phyloP scores from a whole-genome alignment of 306 rosid genomes.

The Trifolium dubium region DNA sequence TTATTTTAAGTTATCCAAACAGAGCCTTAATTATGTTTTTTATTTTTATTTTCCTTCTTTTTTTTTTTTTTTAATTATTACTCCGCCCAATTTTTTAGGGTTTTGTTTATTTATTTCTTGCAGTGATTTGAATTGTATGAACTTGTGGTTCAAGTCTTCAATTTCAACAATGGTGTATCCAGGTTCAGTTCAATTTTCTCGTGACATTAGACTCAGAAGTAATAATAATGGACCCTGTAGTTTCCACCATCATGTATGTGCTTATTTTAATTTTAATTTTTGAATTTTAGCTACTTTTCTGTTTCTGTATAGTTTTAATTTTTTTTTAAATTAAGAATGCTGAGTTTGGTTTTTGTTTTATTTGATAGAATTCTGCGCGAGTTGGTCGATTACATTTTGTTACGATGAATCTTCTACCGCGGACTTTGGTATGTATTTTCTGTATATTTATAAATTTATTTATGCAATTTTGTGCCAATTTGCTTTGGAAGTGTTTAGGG shows the following conservation, averaged over 20 bases:
- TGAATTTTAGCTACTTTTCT: background rate
- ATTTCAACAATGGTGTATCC: conserved; percentile 61
- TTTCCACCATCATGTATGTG: conserved; percentile 58
- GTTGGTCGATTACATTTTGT: conserved; percentile 62
- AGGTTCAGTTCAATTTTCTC: conserved; percentile 63
- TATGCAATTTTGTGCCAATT: background rate
- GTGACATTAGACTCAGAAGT: conserved; percentile 49
- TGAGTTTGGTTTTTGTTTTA: conserved; percentile 36
- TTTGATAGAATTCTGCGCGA: conserved; percentile 56
- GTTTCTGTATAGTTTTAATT: background rate
- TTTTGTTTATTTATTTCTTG: conserved; percentile 19
- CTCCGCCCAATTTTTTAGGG: conserved; percentile 45
- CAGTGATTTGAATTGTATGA: conserved; percentile 41
- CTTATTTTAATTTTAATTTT: conserved; percentile 22
- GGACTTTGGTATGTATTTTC: conserved; percentile 67
- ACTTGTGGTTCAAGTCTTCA: conserved; percentile 37
- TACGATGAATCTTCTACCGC: conserved; percentile 61
- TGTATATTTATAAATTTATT: conserved; percentile 11
- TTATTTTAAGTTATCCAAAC: too few relatives aligned
- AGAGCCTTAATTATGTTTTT: background rate
- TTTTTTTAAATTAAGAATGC: conserved; percentile 4
- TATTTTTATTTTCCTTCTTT: background rate
- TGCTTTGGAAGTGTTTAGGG: background rate
- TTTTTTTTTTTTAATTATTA: conserved; percentile 7
- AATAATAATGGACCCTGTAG: conserved; percentile 44